Conservation (phyloP, 2,329 filamentous ascomycete genomes). For the Pseudocercospora musae region DNA sequence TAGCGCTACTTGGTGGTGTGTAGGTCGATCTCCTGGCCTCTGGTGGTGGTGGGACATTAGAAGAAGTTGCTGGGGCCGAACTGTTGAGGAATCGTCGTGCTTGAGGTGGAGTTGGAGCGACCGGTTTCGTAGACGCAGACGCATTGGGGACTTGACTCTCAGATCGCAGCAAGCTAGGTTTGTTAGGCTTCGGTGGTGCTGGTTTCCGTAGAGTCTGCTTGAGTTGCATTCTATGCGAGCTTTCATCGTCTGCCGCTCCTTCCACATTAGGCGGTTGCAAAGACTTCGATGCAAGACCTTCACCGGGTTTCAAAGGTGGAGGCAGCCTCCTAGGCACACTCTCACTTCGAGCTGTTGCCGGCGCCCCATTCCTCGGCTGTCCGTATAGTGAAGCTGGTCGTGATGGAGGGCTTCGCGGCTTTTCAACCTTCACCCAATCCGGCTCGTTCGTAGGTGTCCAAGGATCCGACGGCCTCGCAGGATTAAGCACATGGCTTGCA, state of each 20-base stretch:
- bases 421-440: conserved; percentile 69
- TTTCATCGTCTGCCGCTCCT: conserved; percentile 8
- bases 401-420: conserved; percentile 25
- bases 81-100: conserved; percentile 18
- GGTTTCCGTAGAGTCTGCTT: conserved; percentile 34
- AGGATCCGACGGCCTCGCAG: conserved; percentile 73
- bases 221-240: conserved; percentile 13
- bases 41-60: conserved; percentile 15
- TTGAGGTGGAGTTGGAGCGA: conserved; percentile 25
- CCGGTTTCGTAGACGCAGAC: conserved; percentile 17
- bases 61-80: conserved; percentile 2
- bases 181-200: conserved; percentile 36
- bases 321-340: conserved; percentile 20
- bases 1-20: not conserved
- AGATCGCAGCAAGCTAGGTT: conserved; percentile 32
- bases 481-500: conserved; percentile 64
- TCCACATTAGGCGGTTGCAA: conserved; percentile 6
- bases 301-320: conserved; percentile 11
- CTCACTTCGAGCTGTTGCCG: not conserved
- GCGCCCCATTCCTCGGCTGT: not conserved
- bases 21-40: conserved; percentile 18
- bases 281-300: not conserved
- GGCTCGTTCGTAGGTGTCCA: conserved; percentile 71
- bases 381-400: conserved; percentile 18
- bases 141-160: conserved; percentile 24